Evolutionary conservation across 768 basidiomycete genomes (phyloP).

Genomic region (Clitopilus hobsonii): DNA sequence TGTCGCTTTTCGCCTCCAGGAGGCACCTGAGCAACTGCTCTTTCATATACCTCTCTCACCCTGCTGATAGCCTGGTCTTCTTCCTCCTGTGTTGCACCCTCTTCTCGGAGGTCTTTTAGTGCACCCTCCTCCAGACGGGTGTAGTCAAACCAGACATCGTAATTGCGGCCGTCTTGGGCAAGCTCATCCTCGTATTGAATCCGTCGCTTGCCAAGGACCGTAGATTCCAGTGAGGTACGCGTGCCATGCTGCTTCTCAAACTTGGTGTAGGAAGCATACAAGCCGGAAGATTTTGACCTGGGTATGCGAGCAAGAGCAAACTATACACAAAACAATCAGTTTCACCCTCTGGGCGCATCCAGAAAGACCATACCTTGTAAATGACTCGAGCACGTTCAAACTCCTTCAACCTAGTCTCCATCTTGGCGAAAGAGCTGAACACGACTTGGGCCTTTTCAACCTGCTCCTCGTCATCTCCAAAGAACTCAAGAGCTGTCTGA

Average conservation of each 20-base stretch:
- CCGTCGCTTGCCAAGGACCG: slow-evolving; percentile 94
- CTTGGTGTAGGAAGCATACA: slow-evolving; percentile 93
- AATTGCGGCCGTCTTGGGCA: slow-evolving; percentile 86
- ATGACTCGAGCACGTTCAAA: slow-evolving; percentile 95
- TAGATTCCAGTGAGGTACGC: slow-evolving; percentile 81
- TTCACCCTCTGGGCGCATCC: slow-evolving; percentile 2
- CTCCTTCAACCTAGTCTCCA: slow-evolving; percentile 96
- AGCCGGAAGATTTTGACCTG: slow-evolving; percentile 79
- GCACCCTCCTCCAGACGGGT: slow-evolving; percentile 90
- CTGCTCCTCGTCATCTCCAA: slow-evolving; percentile 83
- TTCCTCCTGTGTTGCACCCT: slow-evolving; percentile 70
- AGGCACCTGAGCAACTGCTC: slow-evolving; percentile 93
- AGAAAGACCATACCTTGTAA: slow-evolving; percentile 65
- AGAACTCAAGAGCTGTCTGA: slow-evolving; percentile 87
- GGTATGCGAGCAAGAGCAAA: slow-evolving; percentile 94
- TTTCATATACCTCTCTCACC: slow-evolving; percentile 91
- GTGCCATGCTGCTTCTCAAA: slow-evolving; percentile 98
- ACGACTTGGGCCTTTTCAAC: slow-evolving; percentile 97
- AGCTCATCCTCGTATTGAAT: slow-evolving; percentile 99
- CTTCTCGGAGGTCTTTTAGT: slow-evolving; percentile 65
- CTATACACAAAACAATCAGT: slow-evolving; percentile 30
- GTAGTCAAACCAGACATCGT: slow-evolving; percentile 98
- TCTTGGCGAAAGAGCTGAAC: slow-evolving; percentile 90
- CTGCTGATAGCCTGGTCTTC: slow-evolving; percentile 55
- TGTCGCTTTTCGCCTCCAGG: slow-evolving; percentile 91